phyloP scores from a whole-genome alignment of 2,329 filamentous ascomycete genomes.

The Pseudopithomyces maydicus region DNA sequence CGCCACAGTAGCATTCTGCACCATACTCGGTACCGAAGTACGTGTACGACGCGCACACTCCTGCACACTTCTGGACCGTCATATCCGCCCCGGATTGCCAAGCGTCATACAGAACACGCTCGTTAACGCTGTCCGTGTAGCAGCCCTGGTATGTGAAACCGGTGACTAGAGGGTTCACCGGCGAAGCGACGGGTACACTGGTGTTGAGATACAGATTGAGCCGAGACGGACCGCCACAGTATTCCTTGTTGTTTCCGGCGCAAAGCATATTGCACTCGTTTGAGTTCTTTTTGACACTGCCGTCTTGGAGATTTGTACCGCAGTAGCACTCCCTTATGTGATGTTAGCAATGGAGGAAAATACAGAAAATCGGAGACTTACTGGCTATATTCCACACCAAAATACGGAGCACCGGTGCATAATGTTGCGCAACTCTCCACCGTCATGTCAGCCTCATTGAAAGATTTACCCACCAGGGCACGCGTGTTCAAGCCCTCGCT shows the following conservation, averaged over 20 bases:
- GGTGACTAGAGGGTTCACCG: constrained; percentile 16
- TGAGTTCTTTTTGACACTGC: constrained; percentile 22
- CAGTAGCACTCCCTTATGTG: constrained; percentile 38
- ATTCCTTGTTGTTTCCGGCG: constrained; percentile 14
- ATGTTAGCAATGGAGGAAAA: background rate
- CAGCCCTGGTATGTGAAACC: constrained; percentile 30
- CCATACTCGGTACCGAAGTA: constrained; percentile 25
- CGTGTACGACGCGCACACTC: constrained; percentile 10
- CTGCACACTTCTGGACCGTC: constrained; percentile 22
- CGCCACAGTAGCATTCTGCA: constrained; percentile 27
- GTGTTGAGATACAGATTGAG: constrained; percentile 24
- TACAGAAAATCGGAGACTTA: constrained; percentile 1
- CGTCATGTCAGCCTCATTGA: constrained; percentile 37
- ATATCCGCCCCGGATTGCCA: constrained; percentile 8
- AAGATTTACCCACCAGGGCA: constrained; percentile 38
- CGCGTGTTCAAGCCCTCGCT: constrained; percentile 35
- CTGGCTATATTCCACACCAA: constrained; percentile 41
- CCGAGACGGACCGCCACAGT: constrained; percentile 24
- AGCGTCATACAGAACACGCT: constrained; percentile 16
- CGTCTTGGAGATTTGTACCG: constrained; percentile 35
- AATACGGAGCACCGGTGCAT: constrained; percentile 34
- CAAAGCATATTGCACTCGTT: constrained; percentile 27
- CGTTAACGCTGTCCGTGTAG: constrained; percentile 21
- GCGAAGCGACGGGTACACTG: background rate
- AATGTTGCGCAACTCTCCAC: constrained; percentile 45